A percentile compares a stretch with the other conserved stretches of the same genome.
phyloP scores from a whole-genome alignment of 2,329 filamentous ascomycete genomes.

The Dactylonectria estremocensis region DNA sequence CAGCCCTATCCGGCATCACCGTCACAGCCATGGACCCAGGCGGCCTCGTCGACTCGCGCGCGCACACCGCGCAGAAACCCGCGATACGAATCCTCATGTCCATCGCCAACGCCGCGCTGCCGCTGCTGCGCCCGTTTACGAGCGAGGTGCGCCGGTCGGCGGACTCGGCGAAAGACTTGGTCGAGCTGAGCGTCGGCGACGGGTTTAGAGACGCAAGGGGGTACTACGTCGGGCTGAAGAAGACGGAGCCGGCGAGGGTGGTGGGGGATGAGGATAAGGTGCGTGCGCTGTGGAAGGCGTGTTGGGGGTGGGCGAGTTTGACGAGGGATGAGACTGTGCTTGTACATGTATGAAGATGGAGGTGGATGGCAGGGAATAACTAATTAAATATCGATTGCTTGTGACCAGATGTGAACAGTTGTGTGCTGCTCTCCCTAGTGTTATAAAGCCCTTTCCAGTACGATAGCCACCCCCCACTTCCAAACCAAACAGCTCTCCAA shows the following conservation, averaged over 20 bases:
- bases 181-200: conserved; percentile 31
- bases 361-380: neutral
- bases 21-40: conserved; percentile 44
- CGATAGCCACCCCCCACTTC: too few relatives aligned
- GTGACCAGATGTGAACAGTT: neutral
- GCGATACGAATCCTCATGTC: conserved; percentile 8
- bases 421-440: too few relatives aligned
- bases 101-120: neutral
- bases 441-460: too few relatives aligned
- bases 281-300: conserved; percentile 32
- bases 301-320: conserved; percentile 38
- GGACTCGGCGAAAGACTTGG: conserved; percentile 36
- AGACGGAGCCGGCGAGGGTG: neutral
- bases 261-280: conserved; percentile 20
- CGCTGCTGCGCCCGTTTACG: conserved; percentile 27
- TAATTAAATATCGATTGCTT: neutral
- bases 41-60: conserved; percentile 42
- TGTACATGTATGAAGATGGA: neutral
- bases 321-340: conserved; percentile 32
- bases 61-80: conserved; percentile 31
- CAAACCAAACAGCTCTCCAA: too few relatives aligned
- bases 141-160: conserved; percentile 27
- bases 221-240: conserved; percentile 29
- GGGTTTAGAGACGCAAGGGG: conserved; percentile 16
- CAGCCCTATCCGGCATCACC: conserved; percentile 38